phyloP scores from a whole-genome alignment of 495 filamentous ascomycete species.

The Annulohypoxylon moriforme region DNA sequence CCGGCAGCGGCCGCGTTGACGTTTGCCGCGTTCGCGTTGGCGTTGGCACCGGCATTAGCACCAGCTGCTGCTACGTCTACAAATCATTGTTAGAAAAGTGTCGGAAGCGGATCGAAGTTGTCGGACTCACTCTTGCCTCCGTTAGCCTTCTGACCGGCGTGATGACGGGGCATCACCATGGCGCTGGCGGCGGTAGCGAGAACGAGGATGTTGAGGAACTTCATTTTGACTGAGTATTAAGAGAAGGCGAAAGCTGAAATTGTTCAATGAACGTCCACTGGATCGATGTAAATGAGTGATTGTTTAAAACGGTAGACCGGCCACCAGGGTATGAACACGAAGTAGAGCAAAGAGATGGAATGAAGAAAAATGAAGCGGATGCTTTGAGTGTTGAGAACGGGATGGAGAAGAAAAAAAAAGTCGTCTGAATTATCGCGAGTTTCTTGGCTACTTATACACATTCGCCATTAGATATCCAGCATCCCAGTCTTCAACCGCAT shows the following conservation, averaged over 20 bases:
- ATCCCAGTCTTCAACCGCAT: neutral
- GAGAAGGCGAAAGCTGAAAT: slow-evolving; percentile 17
- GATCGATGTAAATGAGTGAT: slow-evolving; percentile 30
- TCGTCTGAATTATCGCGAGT: slow-evolving; percentile 17
- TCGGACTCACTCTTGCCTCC: slow-evolving; percentile 23
- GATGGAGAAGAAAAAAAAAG: slow-evolving; percentile 36
- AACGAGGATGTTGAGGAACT: slow-evolving; percentile 45
- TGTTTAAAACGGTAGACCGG: slow-evolving; percentile 35
- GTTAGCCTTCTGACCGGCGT: slow-evolving; percentile 41
- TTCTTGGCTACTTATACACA: slow-evolving; percentile 38
- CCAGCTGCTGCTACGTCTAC: slow-evolving; percentile 18
- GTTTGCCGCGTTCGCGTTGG: slow-evolving; percentile 11
- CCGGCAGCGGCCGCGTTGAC: neutral
- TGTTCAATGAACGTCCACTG: slow-evolving; percentile 27
- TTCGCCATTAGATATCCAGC: neutral
- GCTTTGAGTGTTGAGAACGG: slow-evolving; percentile 29
- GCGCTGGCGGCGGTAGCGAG: slow-evolving; percentile 45
- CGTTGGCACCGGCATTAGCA: neutral
- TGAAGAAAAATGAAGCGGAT: slow-evolving; percentile 31
- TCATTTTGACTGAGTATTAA: slow-evolving; percentile 38
- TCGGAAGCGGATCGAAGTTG: neutral
- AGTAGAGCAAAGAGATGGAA: slow-evolving; percentile 29
- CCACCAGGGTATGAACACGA: slow-evolving; percentile 37
- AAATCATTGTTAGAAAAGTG: slow-evolving; percentile 3
- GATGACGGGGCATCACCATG: slow-evolving; percentile 46